Conservation (phyloP, 2,329 filamentous ascomycete genomes). For the Aspergillus caelatus region DNA sequence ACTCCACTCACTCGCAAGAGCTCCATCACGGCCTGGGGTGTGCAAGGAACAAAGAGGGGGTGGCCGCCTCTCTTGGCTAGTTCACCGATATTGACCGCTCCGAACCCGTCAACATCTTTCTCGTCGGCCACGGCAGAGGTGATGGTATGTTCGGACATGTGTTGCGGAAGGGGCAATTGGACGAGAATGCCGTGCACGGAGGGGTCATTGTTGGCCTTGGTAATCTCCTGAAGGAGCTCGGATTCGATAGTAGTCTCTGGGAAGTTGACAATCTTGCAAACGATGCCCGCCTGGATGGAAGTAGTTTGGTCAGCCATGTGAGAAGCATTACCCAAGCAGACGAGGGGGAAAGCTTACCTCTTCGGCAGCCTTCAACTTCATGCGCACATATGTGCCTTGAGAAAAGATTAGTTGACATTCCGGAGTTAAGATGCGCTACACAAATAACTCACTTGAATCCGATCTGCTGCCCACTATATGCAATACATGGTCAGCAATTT, state of each 20-base stretch:
- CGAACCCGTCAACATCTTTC: conserved; percentile 98
- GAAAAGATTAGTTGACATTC: conserved; percentile 26
- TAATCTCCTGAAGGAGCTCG: conserved; percentile 82
- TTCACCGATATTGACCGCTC: conserved; percentile 91
- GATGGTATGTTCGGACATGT: conserved; percentile 86
- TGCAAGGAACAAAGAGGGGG: conserved; percentile 91
- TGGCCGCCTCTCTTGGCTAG: conserved; percentile 91
- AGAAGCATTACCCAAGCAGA: neutral
- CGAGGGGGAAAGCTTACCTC: conserved; percentile 61
- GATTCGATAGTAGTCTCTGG: conserved; percentile 78
- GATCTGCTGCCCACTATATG: conserved; percentile 80
- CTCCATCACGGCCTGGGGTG: conserved; percentile 95
- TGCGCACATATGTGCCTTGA: conserved; percentile 93
- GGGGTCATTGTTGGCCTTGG: conserved; percentile 81
- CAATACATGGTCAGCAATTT: conserved; percentile 12
- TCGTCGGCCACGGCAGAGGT: conserved; percentile 89
- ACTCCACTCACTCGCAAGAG: conserved; percentile 83
- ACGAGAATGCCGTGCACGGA: conserved; percentile 89
- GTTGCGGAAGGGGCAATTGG: conserved; percentile 84
- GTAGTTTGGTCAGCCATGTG: conserved; percentile 1
- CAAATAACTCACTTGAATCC: conserved; percentile 74
- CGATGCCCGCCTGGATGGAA: conserved; percentile 74
- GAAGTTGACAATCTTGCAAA: conserved; percentile 82
- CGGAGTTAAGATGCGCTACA: conserved; percentile 5
- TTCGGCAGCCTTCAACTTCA: conserved; percentile 96